A percentile compares a stretch with the other conserved stretches of the same genome.
Evolutionary conservation across 148 eudicot species (phyloP).

Genomic region (Rhododendron mucronatum): DNA sequence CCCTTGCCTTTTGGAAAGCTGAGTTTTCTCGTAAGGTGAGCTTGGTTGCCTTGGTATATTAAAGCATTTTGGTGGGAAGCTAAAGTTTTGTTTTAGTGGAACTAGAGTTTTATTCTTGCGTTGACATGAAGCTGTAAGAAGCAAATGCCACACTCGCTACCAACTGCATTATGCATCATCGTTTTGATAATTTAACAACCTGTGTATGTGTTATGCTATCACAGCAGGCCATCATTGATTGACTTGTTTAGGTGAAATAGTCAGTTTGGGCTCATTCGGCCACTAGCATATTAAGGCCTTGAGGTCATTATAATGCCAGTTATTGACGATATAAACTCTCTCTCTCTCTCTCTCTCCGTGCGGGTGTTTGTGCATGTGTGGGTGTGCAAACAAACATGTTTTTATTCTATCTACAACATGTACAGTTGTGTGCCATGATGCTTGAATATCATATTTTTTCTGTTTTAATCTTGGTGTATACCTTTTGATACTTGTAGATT

Average conservation of each 20-base stretch:
- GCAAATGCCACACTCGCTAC: background rate
- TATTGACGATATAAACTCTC: background rate
- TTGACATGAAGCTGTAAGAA: slow-evolving; percentile 4
- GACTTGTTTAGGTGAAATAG: background rate
- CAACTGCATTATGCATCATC: background rate
- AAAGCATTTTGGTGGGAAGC: background rate
- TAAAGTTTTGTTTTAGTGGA: background rate
- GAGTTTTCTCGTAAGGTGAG: slow-evolving; percentile 88
- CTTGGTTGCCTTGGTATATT: background rate
- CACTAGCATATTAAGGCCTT: background rate
- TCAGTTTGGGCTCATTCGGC: background rate
- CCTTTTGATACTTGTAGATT: slow-evolving; percentile 42
- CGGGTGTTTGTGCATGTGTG: background rate
- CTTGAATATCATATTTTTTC: background rate
- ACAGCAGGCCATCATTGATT: background rate
- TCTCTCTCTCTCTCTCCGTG: background rate
- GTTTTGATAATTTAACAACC: background rate
- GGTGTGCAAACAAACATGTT: background rate
- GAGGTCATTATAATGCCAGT: background rate
- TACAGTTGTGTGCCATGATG: background rate
- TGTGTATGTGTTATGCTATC: background rate
- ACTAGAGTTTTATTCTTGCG: background rate
- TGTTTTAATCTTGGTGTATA: background rate
- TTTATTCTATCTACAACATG: background rate
- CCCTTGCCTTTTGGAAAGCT: slow-evolving; percentile 91